A percentile compares a stretch with the other conserved stretches of the same genome.
Conservation (phyloP, 257 asterid genomes). For the Paulownia fortunei region DNA sequence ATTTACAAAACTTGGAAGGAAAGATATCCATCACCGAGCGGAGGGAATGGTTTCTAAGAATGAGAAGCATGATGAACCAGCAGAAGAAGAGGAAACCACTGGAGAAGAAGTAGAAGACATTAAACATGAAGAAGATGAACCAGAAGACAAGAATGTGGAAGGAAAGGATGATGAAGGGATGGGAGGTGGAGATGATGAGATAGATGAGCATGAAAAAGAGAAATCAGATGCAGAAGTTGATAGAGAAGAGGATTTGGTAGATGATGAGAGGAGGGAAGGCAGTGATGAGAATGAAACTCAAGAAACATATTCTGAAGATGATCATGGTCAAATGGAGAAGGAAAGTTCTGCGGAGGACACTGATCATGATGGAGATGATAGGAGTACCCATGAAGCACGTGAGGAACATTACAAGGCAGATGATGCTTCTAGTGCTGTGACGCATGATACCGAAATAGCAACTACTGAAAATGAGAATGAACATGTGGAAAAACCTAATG, state of each 20-base stretch:
- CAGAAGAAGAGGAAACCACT: conserved; percentile 56
- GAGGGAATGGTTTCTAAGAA: conserved; percentile 40
- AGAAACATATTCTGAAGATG: conserved; percentile 55
- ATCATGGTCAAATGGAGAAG: conserved; percentile 44
- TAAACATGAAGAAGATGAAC: conserved; percentile 55
- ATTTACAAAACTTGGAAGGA: conserved; percentile 68
- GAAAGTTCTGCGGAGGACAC: conserved; percentile 45
- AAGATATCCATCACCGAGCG: conserved; percentile 52
- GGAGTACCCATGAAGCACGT: conserved; percentile 65
- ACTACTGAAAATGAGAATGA: conserved; percentile 46
- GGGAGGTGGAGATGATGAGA: conserved; percentile 53
- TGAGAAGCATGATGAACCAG: conserved; percentile 44
- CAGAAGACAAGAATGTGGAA: conserved; percentile 56
- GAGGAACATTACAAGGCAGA: conserved; percentile 94
- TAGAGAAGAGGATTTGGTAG: conserved; percentile 50
- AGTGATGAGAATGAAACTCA: conserved; percentile 55
- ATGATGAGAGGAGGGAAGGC: conserved; percentile 57
- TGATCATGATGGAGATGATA: conserved; percentile 53
- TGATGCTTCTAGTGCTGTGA: conserved; percentile 99
- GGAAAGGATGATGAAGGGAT: conserved; percentile 54
- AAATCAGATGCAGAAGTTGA: conserved; percentile 62
- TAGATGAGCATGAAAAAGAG: conserved; percentile 65
- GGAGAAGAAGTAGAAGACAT: conserved; percentile 56
- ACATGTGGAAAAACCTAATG: conserved; percentile 40
- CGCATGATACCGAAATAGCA: conserved; percentile 50